Percentiles rank a stretch among this genome's conserved stretches.
These are phyloP conservation scores for Neurospora terricola DNA, from an alignment of 495 filamentous ascomycete species.

Conservation along the genomic window DNA sequence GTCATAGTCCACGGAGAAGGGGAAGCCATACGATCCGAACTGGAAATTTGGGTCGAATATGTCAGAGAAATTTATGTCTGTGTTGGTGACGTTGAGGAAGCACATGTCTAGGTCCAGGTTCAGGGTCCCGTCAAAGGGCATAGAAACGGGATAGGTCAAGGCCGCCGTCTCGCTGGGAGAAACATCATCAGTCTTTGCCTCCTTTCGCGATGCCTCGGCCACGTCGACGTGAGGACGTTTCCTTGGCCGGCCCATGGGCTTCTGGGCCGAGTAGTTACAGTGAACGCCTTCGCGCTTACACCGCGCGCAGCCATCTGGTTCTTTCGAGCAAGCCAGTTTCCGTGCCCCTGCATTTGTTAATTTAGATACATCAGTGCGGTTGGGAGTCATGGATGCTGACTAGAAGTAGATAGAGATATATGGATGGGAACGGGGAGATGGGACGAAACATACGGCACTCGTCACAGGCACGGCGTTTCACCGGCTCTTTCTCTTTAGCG, in stretches of 20 bases:
- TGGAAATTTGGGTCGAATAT: conserved; percentile 10
- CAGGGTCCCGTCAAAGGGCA: conserved; percentile 14
- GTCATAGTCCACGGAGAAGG: background rate
- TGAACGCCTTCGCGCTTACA: conserved; percentile 43
- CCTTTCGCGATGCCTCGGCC: conserved; percentile 1
- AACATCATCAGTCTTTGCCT: background rate
- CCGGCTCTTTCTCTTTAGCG: conserved; percentile 2
- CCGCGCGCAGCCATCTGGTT: conserved; percentile 43
- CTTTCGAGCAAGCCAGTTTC: conserved; percentile 54
- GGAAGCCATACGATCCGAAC: background rate
- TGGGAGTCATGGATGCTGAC: background rate
- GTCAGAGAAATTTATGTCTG: conserved; percentile 23
- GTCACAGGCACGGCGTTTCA: conserved; percentile 49
- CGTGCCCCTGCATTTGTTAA: conserved; percentile 34
- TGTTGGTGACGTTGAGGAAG: conserved; percentile 22
- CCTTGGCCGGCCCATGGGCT: conserved; percentile 52
- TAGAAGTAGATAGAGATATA: background rate
- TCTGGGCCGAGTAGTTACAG: conserved; percentile 51
- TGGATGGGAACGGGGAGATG: background rate
- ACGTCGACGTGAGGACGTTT: conserved; percentile 40
- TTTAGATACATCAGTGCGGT: conserved; percentile 12
- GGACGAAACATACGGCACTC: conserved; percentile 46
- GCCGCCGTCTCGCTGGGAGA: background rate
- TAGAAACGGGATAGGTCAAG: background rate
- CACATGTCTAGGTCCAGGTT: conserved; percentile 24